Evolutionary conservation across 2,329 filamentous ascomycete species (phyloP).

Genomic region (Microcyclosporella mali): DNA sequence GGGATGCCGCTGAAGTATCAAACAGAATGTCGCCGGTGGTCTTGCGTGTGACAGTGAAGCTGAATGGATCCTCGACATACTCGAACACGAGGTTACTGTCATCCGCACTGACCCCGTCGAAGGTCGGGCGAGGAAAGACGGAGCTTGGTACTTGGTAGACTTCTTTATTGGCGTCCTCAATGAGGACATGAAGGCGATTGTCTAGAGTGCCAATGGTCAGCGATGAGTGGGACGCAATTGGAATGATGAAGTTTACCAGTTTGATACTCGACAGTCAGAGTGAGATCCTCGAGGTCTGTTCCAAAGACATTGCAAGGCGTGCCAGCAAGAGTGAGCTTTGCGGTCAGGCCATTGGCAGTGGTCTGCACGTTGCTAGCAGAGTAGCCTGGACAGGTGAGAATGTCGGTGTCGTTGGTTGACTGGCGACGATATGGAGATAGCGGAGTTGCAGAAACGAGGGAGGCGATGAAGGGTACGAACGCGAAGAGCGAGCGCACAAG

Average conservation of each 20-base stretch:
- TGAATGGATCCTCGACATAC: conserved; percentile 55
- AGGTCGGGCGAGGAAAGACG: conserved; percentile 57
- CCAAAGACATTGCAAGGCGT: conserved; percentile 57
- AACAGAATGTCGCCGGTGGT: conserved; percentile 57
- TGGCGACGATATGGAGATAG: conserved; percentile 15
- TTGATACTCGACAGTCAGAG: conserved; percentile 56
- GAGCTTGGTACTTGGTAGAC: conserved; percentile 70
- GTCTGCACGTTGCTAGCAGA: conserved; percentile 54
- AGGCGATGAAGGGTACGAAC: conserved; percentile 11
- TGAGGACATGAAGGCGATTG: conserved; percentile 64
- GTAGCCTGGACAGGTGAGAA: conserved; percentile 58
- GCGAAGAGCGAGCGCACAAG: conserved; percentile 12
- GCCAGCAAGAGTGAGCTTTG: conserved; percentile 64
- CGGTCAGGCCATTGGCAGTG: conserved; percentile 54
- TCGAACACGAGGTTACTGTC: conserved; percentile 49
- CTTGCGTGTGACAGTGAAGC: conserved; percentile 57
- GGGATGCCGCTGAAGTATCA: conserved; percentile 58
- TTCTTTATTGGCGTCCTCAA: conserved; percentile 61
- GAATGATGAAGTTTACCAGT: conserved; percentile 40
- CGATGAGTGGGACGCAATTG: background rate
- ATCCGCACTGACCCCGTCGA: conserved; percentile 21
- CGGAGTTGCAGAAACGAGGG: conserved; percentile 16
- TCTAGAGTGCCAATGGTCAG: conserved; percentile 17
- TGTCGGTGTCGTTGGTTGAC: conserved; percentile 7
- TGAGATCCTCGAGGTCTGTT: conserved; percentile 51